These are phyloP conservation scores for Schizochytrium sp. DNA, from an alignment of 108 stramenopile genomes.

Conservation along the genomic window DNA sequence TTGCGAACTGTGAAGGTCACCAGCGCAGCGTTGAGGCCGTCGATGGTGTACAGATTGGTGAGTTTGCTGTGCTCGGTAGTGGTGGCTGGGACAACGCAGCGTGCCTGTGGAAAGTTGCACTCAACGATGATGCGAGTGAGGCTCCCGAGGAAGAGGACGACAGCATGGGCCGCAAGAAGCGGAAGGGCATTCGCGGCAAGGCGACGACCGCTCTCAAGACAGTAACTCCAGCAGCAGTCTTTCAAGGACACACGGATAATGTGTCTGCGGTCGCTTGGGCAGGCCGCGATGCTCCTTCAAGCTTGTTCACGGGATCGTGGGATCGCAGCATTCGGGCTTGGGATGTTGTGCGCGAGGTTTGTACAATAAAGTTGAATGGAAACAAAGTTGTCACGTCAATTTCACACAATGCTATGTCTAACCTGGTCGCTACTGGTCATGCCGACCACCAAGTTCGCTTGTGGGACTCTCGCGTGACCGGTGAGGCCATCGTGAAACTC, in stretches of 20 bases:
- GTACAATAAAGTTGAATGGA: slow-evolving; percentile 34
- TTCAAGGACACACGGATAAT: slow-evolving; percentile 9
- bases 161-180: not conserved
- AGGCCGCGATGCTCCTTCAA: not conserved
- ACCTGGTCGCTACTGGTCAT: not conserved
- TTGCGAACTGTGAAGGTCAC: slow-evolving; percentile 10
- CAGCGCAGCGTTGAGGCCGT: slow-evolving; percentile 38
- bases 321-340: slow-evolving; percentile 27
- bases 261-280: slow-evolving; percentile 29
- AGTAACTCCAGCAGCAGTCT: not conserved
- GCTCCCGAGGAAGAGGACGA: slow-evolving; percentile 9
- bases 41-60: not conserved
- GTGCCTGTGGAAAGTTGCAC: slow-evolving; percentile 48
- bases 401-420: not conserved
- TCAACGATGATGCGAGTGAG: not conserved
- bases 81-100: slow-evolving; percentile 26
- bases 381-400: slow-evolving; percentile 14
- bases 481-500: slow-evolving; percentile 42
- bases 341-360: slow-evolving; percentile 35
- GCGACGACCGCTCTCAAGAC: not conserved
- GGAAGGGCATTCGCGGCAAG: slow-evolving; percentile 36
- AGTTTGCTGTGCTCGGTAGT: slow-evolving; percentile 15
- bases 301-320: slow-evolving; percentile 41
- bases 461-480: slow-evolving; percentile 52
- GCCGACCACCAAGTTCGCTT: slow-evolving; percentile 30